These are phyloP conservation scores for Penicillium canescens DNA, from an alignment of 495 filamentous ascomycete genomes.

Conservation along the genomic window DNA sequence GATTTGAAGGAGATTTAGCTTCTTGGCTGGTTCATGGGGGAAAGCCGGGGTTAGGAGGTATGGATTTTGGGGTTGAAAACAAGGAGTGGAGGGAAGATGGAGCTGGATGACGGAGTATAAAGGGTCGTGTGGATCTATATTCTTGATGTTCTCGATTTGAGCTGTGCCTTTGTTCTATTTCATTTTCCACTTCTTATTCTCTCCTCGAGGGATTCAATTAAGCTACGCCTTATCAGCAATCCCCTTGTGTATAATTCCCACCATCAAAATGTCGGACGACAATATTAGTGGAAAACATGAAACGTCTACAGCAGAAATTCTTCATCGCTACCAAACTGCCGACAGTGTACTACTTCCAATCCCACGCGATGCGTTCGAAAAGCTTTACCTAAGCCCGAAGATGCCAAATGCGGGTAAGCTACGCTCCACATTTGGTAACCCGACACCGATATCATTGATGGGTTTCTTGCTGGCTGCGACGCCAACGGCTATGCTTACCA, in stretches of 20 bases:
- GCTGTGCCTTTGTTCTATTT: neutral
- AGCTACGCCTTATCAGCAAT: neutral
- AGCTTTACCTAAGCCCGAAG: constrained; percentile 69
- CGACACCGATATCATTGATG: constrained; percentile 69
- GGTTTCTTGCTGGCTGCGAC: constrained; percentile 66
- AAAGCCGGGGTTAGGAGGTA: neutral
- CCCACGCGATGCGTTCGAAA: constrained; percentile 67
- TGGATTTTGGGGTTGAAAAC: neutral
- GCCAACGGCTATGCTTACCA: constrained; percentile 63
- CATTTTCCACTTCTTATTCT: neutral
- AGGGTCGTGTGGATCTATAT: neutral
- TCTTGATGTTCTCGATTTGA: neutral
- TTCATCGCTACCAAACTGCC: constrained; percentile 33
- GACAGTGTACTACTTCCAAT: constrained; percentile 41
- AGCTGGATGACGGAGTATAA: neutral
- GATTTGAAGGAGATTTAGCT: neutral
- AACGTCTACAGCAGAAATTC: constrained; percentile 18
- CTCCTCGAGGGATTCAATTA: neutral
- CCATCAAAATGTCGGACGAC: constrained; percentile 23
- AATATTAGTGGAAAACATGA: constrained; percentile 24
- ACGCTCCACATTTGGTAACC: constrained; percentile 59
- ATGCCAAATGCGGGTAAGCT: constrained; percentile 38
- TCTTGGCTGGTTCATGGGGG: neutral
- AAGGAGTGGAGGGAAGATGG: neutral
- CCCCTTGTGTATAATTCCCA: no score